phyloP scores from a whole-genome alignment of 23 red algal species.

The Gracilaria domingensis region DNA sequence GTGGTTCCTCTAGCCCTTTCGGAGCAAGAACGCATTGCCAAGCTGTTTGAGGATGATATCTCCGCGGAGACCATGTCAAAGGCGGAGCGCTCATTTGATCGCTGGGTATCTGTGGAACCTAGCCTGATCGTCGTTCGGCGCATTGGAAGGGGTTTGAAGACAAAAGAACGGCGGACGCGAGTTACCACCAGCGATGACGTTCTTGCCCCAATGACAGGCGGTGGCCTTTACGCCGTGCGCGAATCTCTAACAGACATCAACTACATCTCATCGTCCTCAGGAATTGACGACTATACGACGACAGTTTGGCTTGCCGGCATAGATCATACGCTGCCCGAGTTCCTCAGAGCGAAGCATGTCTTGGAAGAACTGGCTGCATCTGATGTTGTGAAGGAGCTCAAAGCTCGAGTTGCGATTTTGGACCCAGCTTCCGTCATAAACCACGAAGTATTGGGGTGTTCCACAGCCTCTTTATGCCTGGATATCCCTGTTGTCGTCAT shows the following conservation, averaged over 20 bases:
- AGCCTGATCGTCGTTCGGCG: conserved; percentile 51
- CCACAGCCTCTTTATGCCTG: background rate
- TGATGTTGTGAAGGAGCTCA: conserved; percentile 12
- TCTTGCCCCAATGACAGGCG: conserved; percentile 18
- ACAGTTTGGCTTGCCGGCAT: conserved; percentile 55
- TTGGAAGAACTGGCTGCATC: conserved; percentile 29
- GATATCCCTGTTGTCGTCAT: conserved; percentile 29
- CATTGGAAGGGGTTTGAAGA: conserved; percentile 29
- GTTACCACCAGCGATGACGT: conserved; percentile 33
- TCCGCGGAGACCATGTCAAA: background rate
- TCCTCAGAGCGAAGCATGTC: conserved; percentile 2
- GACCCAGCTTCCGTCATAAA: conserved; percentile 11
- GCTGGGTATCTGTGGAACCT: conserved; percentile 54
- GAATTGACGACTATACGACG: conserved; percentile 4
- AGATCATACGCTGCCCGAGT: conserved; percentile 11
- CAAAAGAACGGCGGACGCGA: background rate
- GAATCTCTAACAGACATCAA: background rate
- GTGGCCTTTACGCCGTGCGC: conserved; percentile 16
- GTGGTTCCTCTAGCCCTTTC: conserved; percentile 44
- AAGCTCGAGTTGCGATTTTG: conserved; percentile 48
- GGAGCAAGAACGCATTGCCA: conserved; percentile 67
- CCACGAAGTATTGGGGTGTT: conserved; percentile 21
- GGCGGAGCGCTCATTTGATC: conserved; percentile 22
- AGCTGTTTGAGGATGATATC: background rate
- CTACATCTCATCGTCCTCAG: background rate